Evolutionary conservation across 2,329 filamentous ascomycete species (phyloP), one percentile per base, ranked within the genome.

Genomic region (Apiospora koreana): DNA sequence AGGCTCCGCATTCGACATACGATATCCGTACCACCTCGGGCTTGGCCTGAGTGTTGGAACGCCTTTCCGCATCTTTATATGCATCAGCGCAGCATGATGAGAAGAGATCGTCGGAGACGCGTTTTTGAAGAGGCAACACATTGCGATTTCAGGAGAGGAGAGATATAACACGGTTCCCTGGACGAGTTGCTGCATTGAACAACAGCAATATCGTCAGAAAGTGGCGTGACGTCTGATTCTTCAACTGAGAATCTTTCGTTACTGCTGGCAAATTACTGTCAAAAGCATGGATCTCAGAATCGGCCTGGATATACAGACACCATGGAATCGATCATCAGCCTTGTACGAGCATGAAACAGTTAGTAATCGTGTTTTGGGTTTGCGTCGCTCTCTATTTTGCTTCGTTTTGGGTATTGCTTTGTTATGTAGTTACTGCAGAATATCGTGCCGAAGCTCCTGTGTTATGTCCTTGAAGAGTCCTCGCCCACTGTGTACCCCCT

Each of bases 401-500:
- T 50, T 10, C 23, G 2, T 25, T 58, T 58, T 7, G 50, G 28
- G 16, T 58, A 21, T 35, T 58, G 2, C n/a, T 25, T 50, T 28
- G 5, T 46, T 18, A 46, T n/a, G 2, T 7, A 14, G 10, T 14
- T 35, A 3, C 8, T 12, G 1, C 0, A 3, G 9, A 12, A 14
- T 12, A 2, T 1, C 14, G 1, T 0, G 9, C 21, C 12, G 4
- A 46, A 46, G 43, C 18, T n/a, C 43, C 4, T 8, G 9, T 35
- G 31, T 18, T 62, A 62, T 23, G 54, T 62, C 31, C 54, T 62
- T 1, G 54, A 38, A 12, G 66, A n/a, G 18, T 84, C 85, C 25
- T 90, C 88, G 9, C 93, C 93, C 68, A 96, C 92, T 0, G 86
- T 89, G 83, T 99, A 99, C 0, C 95, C 96, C 76, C 93, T 90